A percentile compares a stretch with the other conserved stretches of the same genome.
These are phyloP conservation scores for Piloderma croceum DNA, from an alignment of 768 basidiomycete genomes.

Conservation along the genomic window DNA sequence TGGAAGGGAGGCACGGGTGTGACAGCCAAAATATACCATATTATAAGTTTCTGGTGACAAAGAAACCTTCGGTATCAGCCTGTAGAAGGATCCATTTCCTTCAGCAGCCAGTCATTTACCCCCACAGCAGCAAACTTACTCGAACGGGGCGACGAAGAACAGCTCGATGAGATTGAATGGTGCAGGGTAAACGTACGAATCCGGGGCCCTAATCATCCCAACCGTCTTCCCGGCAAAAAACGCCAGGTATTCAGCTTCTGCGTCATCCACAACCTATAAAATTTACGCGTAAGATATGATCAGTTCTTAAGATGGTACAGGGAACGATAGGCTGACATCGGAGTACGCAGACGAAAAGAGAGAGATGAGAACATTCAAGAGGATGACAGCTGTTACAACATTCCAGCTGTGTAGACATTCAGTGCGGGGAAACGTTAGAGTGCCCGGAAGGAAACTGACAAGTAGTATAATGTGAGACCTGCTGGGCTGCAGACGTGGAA, in stretches of 20 bases:
- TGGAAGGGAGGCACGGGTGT: neutral
- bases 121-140: constrained; percentile 59
- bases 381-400: constrained; percentile 72
- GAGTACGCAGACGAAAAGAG: constrained; percentile 89
- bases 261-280: constrained; percentile 67
- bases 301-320: neutral
- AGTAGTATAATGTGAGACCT: constrained; percentile 71
- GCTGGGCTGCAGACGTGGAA: constrained; percentile 32
- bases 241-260: constrained; percentile 84
- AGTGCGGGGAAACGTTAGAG: constrained; percentile 6
- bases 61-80: constrained; percentile 37
- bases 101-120: neutral
- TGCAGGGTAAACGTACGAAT: constrained; percentile 78
- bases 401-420: constrained; percentile 55
- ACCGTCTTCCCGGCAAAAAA: constrained; percentile 88
- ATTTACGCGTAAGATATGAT: neutral
- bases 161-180: constrained; percentile 89
- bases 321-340: constrained; percentile 48
- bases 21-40: constrained; percentile 35
- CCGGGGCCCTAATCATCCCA: constrained; percentile 80
- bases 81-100: too few species aligned
- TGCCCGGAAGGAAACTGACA: constrained; percentile 40
- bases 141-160: constrained; percentile 76
- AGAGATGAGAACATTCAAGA: constrained; percentile 94
- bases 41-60: constrained; percentile 54